Evolutionary conservation across 2,329 filamentous ascomycete genomes (phyloP).

Genomic region (Xylaria sp.): DNA sequence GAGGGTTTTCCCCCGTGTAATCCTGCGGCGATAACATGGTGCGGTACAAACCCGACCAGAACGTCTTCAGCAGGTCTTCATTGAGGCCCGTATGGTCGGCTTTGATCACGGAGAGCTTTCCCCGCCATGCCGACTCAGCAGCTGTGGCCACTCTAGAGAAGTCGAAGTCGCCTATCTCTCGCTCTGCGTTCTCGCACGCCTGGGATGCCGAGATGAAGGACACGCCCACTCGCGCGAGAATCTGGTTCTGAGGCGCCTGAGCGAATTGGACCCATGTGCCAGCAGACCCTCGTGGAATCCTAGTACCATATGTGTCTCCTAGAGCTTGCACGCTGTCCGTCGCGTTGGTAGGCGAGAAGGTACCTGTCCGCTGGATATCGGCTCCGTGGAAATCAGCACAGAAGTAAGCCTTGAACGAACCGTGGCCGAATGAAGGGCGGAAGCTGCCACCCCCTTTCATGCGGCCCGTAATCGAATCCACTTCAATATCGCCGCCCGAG

Average conservation of each 20-base stretch:
- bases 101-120: constrained; percentile 70
- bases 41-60: constrained; percentile 78
- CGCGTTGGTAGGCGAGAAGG: constrained; percentile 64
- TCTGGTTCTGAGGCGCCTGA: constrained; percentile 55
- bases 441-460: constrained; percentile 71
- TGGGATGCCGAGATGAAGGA: constrained; percentile 75
- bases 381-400: constrained; percentile 71
- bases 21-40: constrained; percentile 78
- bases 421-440: constrained; percentile 69
- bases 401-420: constrained; percentile 67
- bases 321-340: constrained; percentile 43
- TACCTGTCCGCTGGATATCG: constrained; percentile 64
- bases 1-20: constrained; percentile 78
- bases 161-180: constrained; percentile 72
- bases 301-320: constrained; percentile 47
- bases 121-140: constrained; percentile 69
- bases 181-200: constrained; percentile 76
- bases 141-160: constrained; percentile 67
- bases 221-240: constrained; percentile 76
- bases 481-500: constrained; percentile 60
- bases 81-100: constrained; percentile 67
- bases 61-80: constrained; percentile 68
- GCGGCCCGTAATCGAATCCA: constrained; percentile 63
- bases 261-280: constrained; percentile 75
- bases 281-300: constrained; percentile 52